Base-by-base conservation (phyloP, 2,329 filamentous ascomycete species). In the Ophiostoma novo-ulmi region DNA sequence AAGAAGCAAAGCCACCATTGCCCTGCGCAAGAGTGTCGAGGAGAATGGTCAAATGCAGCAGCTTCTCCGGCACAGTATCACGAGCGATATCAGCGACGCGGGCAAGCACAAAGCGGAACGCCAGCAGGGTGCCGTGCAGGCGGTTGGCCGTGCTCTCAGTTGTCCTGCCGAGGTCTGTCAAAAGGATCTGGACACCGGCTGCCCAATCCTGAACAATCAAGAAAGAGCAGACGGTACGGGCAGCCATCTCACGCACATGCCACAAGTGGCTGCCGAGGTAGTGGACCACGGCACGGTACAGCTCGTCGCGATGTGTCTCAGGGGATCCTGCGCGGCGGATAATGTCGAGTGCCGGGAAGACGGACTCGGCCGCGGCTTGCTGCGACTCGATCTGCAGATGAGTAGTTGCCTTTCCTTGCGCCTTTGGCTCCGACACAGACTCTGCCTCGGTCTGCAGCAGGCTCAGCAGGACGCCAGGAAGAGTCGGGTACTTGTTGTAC, bases 261-360 rank as follows among this genome's bases (percentile, higher is more conserved):
- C 92, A 95, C 22, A 92, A 86, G 0, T 85, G 85, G 73, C 89
- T 93, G 13, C 82, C 85, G 3, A 93, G 82, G 70, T 94, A 88
- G 61, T 82, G 82, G 7, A 84, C 78, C 8, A 94, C 87, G 66
- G 86, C 82, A 3, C 78, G 75, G 74, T 86, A 84, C 5, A 93
- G 85, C 66, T 85, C 82, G 1, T 82, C 79, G 1, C 85, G 81
- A 71, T 86, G 79, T 2, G 82, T 77, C 35, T 85, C 82, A 0
- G 91, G 91, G 0, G 91, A 88, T 0, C 88, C 87, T 13, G 89
- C 89, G 69, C 91, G 86, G 67, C 91, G 87, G 68, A 95, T 84
- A 48, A 96, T 91, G 75, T 94, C 91, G n/a, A 96, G 81, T 0
- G 91, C 91, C 0, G 92, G 92, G 76, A 95, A 94, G 2, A 94